These are phyloP conservation scores for Thinopyrum elongatum DNA, from an alignment of 176 grass and related monocot species.

Conservation along the genomic window DNA sequence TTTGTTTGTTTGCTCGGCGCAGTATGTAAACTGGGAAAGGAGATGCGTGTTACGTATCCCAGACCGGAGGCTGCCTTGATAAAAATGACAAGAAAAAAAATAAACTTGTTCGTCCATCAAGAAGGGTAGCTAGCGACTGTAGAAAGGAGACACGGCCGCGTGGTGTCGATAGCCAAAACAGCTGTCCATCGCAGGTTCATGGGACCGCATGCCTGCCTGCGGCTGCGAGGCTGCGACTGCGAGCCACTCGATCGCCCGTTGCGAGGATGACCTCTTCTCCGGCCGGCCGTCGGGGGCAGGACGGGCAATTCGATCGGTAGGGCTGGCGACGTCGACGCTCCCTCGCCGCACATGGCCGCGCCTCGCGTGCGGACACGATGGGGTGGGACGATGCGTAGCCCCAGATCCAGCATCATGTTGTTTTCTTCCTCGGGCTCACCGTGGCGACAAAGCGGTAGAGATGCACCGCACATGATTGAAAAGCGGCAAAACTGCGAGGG, in stretches of 20 bases:
- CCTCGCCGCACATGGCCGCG: conserved; percentile 29
- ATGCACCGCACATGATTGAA: neutral
- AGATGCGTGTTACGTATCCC: too few species aligned
- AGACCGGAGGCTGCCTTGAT: neutral
- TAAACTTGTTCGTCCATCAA: neutral
- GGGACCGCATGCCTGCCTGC: neutral
- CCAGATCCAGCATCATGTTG: conserved; percentile 10
- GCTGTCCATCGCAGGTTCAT: neutral
- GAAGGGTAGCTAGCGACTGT: neutral
- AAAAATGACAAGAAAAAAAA: neutral
- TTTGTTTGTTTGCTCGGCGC: neutral
- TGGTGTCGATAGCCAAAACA: conserved; percentile 28
- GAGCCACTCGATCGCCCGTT: neutral
- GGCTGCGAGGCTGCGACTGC: too few species aligned
- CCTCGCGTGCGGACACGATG: conserved; percentile 8
- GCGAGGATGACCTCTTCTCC: neutral
- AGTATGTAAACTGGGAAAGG: neutral
- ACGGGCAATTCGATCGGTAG: neutral
- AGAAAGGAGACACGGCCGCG: conserved; percentile 23
- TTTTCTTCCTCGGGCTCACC: neutral
- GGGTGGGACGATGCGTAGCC: neutral
- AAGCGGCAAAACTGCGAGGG: conserved; percentile 7
- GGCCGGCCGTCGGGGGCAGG: neutral
- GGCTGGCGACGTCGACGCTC: neutral
- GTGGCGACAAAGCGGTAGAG: conserved; percentile 23